These are phyloP conservation scores for Capsella rubella DNA, from an alignment of 441 rosid genomes.

Conservation along the genomic window DNA sequence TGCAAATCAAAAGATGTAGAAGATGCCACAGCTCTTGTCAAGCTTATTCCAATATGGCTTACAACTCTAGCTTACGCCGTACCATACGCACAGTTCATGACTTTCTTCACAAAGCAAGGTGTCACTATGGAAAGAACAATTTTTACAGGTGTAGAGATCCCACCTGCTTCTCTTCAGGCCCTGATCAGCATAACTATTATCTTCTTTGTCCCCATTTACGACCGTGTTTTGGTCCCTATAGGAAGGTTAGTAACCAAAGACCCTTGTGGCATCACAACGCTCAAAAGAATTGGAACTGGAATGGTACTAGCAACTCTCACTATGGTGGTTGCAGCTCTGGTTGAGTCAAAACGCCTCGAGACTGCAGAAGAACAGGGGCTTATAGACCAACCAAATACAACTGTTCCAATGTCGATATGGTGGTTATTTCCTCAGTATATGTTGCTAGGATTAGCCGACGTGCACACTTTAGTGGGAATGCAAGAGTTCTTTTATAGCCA, in stretches of 20 bases:
- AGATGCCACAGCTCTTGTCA: conserved; percentile 60
- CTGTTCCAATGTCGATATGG: conserved; percentile 62
- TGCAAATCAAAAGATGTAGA: conserved; percentile 57
- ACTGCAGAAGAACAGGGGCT: conserved; percentile 53
- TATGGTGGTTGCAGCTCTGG: conserved; percentile 57
- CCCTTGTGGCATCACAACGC: conserved; percentile 62
- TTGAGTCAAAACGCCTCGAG: conserved; percentile 55
- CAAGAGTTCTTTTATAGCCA: conserved; percentile 76
- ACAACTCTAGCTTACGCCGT: conserved; percentile 55
- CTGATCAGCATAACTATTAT: conserved; percentile 54
- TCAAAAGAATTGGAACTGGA: conserved; percentile 65
- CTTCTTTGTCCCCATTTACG: conserved; percentile 58
- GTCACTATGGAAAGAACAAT: conserved; percentile 61
- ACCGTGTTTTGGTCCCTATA: conserved; percentile 54
- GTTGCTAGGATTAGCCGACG: conserved; percentile 53
- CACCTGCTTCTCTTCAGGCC: conserved; percentile 64
- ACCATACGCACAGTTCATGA: conserved; percentile 53
- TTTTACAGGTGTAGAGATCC: conserved; percentile 46
- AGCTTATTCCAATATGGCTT: conserved; percentile 68
- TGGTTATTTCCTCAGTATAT: conserved; percentile 70
- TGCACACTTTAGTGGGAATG: conserved; percentile 59
- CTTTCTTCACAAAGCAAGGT: conserved; percentile 80
- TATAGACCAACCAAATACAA: conserved; percentile 49
- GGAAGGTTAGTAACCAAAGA: conserved; percentile 48
- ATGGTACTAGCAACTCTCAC: conserved; percentile 49